Percentiles rank a stretch among this genome's conserved stretches.
Evolutionary conservation across 2,329 filamentous ascomycete genomes (phyloP).

Genomic region (Paraphoma sp.): DNA sequence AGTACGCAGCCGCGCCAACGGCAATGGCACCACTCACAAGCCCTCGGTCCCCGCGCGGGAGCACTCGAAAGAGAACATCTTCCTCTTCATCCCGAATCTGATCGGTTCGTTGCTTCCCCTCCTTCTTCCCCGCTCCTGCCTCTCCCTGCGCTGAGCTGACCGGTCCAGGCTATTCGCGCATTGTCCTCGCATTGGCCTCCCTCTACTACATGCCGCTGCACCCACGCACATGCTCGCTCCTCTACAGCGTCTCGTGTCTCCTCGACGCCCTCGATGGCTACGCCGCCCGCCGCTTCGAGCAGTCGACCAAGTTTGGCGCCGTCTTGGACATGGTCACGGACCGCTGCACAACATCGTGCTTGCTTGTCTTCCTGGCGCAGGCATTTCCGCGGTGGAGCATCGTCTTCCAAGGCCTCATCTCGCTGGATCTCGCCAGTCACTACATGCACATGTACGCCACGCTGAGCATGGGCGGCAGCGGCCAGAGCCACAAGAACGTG

Average conservation of each 20-base stretch:
- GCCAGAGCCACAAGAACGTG: slow-evolving; percentile 89
- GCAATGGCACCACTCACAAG: slow-evolving; percentile 38
- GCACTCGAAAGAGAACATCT: slow-evolving; percentile 59
- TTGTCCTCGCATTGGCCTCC: slow-evolving; percentile 76
- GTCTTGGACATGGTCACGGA: slow-evolving; percentile 99
- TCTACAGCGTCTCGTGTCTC: slow-evolving; percentile 93
- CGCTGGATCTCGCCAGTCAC: slow-evolving; percentile 91
- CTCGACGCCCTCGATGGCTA: slow-evolving; percentile 95
- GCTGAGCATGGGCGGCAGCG: slow-evolving; percentile 81
- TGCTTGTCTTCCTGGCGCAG: slow-evolving; percentile 92
- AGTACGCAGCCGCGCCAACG: slow-evolving; percentile 34
- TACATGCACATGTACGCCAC: slow-evolving; percentile 99
- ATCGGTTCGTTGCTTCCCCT: slow-evolving; percentile 50
- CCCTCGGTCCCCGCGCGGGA: slow-evolving; percentile 23
- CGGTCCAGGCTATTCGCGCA: slow-evolving; percentile 55
- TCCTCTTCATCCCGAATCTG: slow-evolving; percentile 60
- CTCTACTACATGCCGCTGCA: slow-evolving; percentile 99
- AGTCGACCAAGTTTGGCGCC: slow-evolving; percentile 93
- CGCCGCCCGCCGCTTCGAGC: slow-evolving; percentile 84
- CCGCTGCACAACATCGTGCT: slow-evolving; percentile 92
- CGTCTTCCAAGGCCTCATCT: slow-evolving; percentile 91
- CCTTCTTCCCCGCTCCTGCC: background rate
- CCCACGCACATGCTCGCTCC: slow-evolving; percentile 88
- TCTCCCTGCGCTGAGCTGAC: slow-evolving; percentile 12
- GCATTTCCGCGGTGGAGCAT: slow-evolving; percentile 95